A percentile compares a stretch with the other conserved stretches of the same genome.
Evolutionary conservation across 2,329 filamentous ascomycete genomes (phyloP).

Genomic region (Colletotrichum spaethianum): DNA sequence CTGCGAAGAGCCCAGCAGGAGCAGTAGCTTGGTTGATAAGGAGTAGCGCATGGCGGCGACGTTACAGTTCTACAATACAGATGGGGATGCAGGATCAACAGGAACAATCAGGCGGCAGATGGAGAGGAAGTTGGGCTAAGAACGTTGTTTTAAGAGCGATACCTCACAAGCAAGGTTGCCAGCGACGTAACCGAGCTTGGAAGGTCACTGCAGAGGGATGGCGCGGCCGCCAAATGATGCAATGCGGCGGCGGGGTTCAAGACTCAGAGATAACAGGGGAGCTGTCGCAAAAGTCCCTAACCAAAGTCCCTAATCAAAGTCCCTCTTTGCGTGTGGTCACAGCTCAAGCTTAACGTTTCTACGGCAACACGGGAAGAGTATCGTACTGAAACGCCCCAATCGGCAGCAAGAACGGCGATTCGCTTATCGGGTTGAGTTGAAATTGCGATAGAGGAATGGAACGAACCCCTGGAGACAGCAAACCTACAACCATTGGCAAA

Average conservation of each 20-base stretch:
- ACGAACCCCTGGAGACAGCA: neutral
- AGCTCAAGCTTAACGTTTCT: constrained; percentile 9
- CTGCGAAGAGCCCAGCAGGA: constrained; percentile 36
- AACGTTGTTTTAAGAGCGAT: neutral
- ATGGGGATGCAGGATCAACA: neutral
- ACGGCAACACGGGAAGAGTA: neutral
- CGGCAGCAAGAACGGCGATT: neutral
- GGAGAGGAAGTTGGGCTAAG: neutral
- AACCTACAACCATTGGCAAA: neutral
- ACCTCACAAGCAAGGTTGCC: neutral
- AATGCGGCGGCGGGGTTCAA: neutral
- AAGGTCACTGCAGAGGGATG: neutral
- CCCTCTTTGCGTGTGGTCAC: neutral
- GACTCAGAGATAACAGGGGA: constrained; percentile 10
- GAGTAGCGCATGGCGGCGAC: constrained; percentile 28
- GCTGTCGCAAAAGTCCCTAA: neutral
- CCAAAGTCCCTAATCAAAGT: neutral
- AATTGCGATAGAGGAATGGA: neutral
- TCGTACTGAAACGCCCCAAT: neutral
- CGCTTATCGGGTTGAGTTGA: too few relatives aligned
- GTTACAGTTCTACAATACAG: neutral
- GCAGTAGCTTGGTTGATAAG: constrained; percentile 27
- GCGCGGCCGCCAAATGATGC: neutral
- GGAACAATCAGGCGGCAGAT: neutral
- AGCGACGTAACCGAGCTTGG: neutral